These are phyloP conservation scores for Blastobotrys illinoisensis DNA, from an alignment of 1,139 yeast genomes.

Conservation along the genomic window DNA sequence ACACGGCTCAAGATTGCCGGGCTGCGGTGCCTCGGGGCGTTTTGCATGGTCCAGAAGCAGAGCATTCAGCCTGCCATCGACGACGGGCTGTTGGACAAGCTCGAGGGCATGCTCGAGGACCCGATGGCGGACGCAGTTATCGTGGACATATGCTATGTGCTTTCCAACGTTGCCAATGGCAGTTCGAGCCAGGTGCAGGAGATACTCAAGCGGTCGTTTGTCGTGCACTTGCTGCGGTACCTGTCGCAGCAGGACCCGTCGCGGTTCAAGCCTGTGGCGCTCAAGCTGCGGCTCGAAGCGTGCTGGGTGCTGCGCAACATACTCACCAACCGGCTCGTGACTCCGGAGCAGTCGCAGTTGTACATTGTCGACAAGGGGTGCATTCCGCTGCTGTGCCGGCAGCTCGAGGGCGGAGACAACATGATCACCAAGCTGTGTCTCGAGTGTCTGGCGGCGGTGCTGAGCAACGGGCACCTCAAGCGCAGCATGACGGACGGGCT, in stretches of 20 bases:
- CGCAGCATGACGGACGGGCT: constrained; percentile 7
- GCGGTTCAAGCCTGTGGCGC: not conserved
- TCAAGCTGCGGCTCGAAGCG: constrained; percentile 3
- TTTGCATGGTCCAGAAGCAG: constrained; percentile 1
- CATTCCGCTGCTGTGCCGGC: constrained; percentile 5
- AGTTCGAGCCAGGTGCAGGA: constrained; percentile 4
- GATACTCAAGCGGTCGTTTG: constrained; percentile 5
- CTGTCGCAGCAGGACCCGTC: not conserved
- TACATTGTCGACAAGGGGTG: constrained; percentile 8
- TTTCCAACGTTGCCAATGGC: constrained; percentile 5
- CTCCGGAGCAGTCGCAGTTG: constrained; percentile 8
- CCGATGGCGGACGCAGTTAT: constrained; percentile 4
- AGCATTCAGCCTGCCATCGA: not conserved
- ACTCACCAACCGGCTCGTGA: constrained; percentile 3
- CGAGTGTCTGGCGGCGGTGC: constrained; percentile 5
- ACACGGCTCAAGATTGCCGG: constrained; percentile 6
- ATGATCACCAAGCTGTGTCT: constrained; percentile 5
- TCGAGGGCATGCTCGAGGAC: constrained; percentile 4
- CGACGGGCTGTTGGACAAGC: constrained; percentile 1
- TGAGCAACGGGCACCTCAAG: constrained; percentile 7
- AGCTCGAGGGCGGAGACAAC: constrained; percentile 4
- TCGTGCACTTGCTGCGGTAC: not conserved
- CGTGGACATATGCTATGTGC: constrained; percentile 7
- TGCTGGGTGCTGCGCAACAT: constrained; percentile 7
- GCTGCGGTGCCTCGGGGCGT: constrained; percentile 4